Evolutionary conservation across 2,329 filamentous ascomycete genomes (phyloP).

Genomic region (Elsinoe arachidis): DNA sequence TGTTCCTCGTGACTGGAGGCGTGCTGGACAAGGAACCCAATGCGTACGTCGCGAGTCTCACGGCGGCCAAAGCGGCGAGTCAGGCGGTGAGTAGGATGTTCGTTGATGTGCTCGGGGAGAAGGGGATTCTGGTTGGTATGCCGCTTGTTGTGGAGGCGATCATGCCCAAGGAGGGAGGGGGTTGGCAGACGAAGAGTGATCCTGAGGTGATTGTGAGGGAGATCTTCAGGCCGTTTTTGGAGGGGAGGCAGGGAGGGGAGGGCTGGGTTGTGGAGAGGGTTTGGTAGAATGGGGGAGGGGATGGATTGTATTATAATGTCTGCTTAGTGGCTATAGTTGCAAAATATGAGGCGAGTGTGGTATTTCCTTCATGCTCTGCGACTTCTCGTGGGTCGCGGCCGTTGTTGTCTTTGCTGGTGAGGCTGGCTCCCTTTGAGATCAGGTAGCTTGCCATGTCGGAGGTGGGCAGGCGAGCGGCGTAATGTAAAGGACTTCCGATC

Average conservation of each 20-base stretch:
- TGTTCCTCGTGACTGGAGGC: slow-evolving; percentile 1
- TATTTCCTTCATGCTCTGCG: no score
- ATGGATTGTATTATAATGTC: not conserved
- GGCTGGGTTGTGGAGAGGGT: not conserved
- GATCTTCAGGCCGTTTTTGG: slow-evolving; percentile 7
- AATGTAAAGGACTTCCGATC: not conserved
- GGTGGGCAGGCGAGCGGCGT: not conserved
- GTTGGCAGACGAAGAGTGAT: not conserved
- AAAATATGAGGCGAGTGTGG: no score
- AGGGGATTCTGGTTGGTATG: slow-evolving; percentile 5
- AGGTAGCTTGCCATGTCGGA: not conserved
- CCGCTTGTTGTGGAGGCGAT: slow-evolving; percentile 9
- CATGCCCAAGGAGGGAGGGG: slow-evolving; percentile 1
- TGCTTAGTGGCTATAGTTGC: no score
- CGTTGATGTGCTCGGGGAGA: not conserved
- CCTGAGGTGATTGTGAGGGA: slow-evolving; percentile 8
- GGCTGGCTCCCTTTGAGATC: not conserved
- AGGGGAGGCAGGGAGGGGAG: not conserved
- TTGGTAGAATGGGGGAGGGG: not conserved
- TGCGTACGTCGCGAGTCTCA: not conserved
- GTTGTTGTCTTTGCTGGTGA: not conserved
- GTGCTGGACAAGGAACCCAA: slow-evolving; percentile 2
- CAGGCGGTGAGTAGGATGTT: slow-evolving; percentile 9
- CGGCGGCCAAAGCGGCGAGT: slow-evolving; percentile 5
- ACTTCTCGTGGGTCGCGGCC: not conserved